These are phyloP conservation scores for Carex sylvatica DNA, from an alignment of 202 grass and related monocot species.

Conservation along the genomic window DNA sequence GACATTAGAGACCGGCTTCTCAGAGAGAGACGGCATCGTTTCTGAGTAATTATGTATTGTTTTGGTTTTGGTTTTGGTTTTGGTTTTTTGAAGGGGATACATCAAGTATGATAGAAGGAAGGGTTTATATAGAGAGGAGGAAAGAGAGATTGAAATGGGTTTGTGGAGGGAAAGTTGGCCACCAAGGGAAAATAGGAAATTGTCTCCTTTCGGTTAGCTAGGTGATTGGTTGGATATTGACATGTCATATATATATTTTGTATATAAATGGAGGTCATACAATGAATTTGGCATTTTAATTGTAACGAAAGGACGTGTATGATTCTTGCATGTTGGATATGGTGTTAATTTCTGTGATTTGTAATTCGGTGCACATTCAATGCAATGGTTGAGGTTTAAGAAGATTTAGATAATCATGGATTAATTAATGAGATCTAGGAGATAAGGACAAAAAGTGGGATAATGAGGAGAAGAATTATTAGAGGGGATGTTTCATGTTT, in stretches of 20 bases:
- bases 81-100: not conserved
- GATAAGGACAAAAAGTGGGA: not conserved
- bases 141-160: slow-evolving; percentile 15
- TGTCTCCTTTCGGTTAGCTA: slow-evolving; percentile 7
- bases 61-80: not conserved
- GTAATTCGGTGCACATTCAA: slow-evolving; percentile 14
- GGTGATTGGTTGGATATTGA: slow-evolving; percentile 14
- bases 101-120: not conserved
- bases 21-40: slow-evolving; percentile 11
- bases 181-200: slow-evolving; percentile 20
- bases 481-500: not conserved
- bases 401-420: not conserved
- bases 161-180: slow-evolving; percentile 37
- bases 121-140: slow-evolving; percentile 20
- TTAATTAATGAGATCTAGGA: not conserved
- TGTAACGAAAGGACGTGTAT: not conserved
- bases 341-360: not conserved
- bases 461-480: slow-evolving; percentile 16
- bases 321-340: slow-evolving; percentile 5
- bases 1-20: not conserved
- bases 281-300: slow-evolving; percentile 29
- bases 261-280: slow-evolving; percentile 9
- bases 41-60: not conserved
- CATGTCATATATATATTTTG: slow-evolving; percentile 25
- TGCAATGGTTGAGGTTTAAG: not conserved